phyloP scores from a whole-genome alignment of 2,329 filamentous ascomycete genomes.

The Alternaria tenuissima region DNA sequence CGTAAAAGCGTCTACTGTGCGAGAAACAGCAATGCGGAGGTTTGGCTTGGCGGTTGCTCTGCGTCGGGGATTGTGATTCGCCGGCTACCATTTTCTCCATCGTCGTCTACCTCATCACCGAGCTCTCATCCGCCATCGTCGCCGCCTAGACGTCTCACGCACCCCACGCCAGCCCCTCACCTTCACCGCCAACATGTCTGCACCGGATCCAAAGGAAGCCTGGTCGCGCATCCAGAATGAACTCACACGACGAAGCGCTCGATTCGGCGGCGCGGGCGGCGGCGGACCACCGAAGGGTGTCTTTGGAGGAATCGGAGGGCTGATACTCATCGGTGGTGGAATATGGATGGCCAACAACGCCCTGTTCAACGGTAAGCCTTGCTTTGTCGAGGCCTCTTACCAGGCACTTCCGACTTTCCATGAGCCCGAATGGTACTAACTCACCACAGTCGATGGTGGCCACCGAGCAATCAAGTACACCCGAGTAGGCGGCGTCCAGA shows the following conservation, averaged over 20 bases:
- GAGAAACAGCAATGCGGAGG: constrained; percentile 20
- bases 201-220: constrained; percentile 68
- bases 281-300: constrained; percentile 60
- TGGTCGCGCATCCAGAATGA: constrained; percentile 72
- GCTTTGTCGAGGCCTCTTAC: background rate
- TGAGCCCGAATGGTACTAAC: constrained; percentile 27
- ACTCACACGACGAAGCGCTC: constrained; percentile 56
- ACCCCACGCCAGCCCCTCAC: constrained; percentile 38
- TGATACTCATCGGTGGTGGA: constrained; percentile 64
- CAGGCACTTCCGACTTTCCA: background rate
- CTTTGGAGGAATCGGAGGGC: constrained; percentile 62
- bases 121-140: constrained; percentile 26
- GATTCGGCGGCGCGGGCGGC: constrained; percentile 60
- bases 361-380: constrained; percentile 70
- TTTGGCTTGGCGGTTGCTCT: constrained; percentile 30
- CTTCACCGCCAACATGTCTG: constrained; percentile 38
- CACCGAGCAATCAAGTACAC: constrained; percentile 99
- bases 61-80: constrained; percentile 35
- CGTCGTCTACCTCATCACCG: constrained; percentile 41
- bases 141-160: constrained; percentile 42
- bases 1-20: background rate
- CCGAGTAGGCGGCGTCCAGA: constrained; percentile 88
- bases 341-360: constrained; percentile 67
- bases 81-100: constrained; percentile 39
- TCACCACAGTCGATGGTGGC: constrained; percentile 82